Percentiles rank a stretch among this genome's conserved stretches.
Conservation (phyloP, 768 basidiomycete genomes). For the Termitomyces bulborhizus region DNA sequence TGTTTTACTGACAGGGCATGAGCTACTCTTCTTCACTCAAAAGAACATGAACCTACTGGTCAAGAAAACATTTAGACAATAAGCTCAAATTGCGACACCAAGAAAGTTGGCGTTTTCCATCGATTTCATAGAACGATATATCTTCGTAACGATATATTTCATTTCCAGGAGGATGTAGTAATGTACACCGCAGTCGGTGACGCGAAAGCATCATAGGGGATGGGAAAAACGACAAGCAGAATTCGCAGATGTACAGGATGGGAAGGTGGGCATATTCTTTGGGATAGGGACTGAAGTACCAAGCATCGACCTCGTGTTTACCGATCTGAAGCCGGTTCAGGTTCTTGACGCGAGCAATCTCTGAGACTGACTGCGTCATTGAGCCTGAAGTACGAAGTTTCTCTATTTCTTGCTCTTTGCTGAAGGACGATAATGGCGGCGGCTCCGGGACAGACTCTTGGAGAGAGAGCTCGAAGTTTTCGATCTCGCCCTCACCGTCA, state of each 20-base stretch:
- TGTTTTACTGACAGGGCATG: constrained; percentile 65
- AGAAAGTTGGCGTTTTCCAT: constrained; percentile 91
- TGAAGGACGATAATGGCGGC: constrained; percentile 60
- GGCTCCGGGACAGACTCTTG: constrained; percentile 45
- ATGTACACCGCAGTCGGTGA: constrained; percentile 85
- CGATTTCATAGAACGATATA: constrained; percentile 97
- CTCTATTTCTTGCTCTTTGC: constrained; percentile 98
- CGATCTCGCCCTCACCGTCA: constrained; percentile 69
- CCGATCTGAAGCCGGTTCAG: constrained; percentile 96
- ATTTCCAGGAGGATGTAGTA: constrained; percentile 95
- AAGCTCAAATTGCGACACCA: constrained; percentile 98
- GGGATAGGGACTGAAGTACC: constrained; percentile 99
- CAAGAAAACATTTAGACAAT: constrained; percentile 95
- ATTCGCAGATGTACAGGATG: constrained; percentile 96
- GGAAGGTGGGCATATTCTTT: constrained; percentile 97
- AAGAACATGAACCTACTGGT: constrained; percentile 63
- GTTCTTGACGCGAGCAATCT: constrained; percentile 97
- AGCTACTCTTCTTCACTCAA: constrained; percentile 15
- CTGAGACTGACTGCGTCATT: constrained; percentile 98
- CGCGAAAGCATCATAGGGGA: constrained; percentile 87
- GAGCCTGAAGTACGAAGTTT: constrained; percentile 96
- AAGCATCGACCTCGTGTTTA: constrained; percentile 95
- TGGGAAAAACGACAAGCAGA: constrained; percentile 91
- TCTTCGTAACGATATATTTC: constrained; percentile 98
- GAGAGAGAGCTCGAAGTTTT: constrained; percentile 59